These are phyloP conservation scores for Solanum sparsipilum DNA, from an alignment of 257 asterid genomes.

Conservation along the genomic window DNA sequence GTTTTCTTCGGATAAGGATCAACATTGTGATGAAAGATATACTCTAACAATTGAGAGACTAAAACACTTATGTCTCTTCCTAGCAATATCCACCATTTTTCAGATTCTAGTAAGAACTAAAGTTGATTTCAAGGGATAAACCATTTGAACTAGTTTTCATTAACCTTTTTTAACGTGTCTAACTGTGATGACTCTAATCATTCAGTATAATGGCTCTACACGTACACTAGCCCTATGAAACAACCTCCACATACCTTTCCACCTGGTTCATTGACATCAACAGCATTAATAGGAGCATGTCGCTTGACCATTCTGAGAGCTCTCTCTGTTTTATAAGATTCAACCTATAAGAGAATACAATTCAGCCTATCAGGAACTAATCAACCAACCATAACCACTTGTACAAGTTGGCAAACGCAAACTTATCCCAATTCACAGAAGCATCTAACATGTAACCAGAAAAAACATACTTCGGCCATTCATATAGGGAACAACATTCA, in stretches of 20 bases:
- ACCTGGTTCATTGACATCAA: constrained; percentile 23
- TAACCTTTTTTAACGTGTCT: neutral
- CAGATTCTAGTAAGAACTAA: neutral
- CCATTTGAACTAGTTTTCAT: neutral
- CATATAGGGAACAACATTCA: neutral
- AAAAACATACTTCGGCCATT: neutral
- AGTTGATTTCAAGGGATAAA: neutral
- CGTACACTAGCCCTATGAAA: neutral
- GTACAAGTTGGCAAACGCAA: neutral
- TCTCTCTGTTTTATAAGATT: constrained; percentile 50
- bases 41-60: neutral
- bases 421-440: neutral
- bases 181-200: neutral
- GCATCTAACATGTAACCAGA: neutral
- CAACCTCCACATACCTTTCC: constrained; percentile 7
- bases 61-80: neutral
- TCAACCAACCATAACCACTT: neutral
- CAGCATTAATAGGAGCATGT: constrained; percentile 38
- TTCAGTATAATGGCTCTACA: neutral
- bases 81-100: neutral
- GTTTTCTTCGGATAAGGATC: neutral
- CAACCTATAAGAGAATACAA: constrained; percentile 44
- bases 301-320: constrained; percentile 69
- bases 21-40: neutral
- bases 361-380: neutral